Base-by-base conservation (phyloP, 352 stramenopile species). In the Pythium phragmiticola region DNA sequence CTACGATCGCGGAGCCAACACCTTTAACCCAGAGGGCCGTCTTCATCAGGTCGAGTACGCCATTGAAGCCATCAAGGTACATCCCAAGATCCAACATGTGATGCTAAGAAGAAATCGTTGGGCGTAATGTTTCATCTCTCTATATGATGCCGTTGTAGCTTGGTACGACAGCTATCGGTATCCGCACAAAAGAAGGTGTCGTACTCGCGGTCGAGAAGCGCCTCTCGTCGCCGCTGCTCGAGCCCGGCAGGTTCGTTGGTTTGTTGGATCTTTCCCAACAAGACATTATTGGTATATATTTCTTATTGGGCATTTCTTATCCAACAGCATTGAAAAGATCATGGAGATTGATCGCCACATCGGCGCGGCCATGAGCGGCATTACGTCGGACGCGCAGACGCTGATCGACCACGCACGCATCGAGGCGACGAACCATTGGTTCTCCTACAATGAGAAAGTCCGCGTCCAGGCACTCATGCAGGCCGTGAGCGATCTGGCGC, bases 1-100 rank as follows among this genome's bases (percentile, higher is more conserved):
- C 83, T 99, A 99, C 76, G 98, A 99, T 82, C 92, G 98, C 63
- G 97, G 97, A 68, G 98, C 99, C 34, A 99, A 99, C 86, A 99
- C 97, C 23, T 99, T 99, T 75, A 99, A 94, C 68, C 98, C 98
- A 13, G 97, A 99, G 84, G 98, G 98, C 48, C 93, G 98, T 70
- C 88, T 99, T 36, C 99, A 99, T 76, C 97, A 99, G 76, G 97
- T 99, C 54, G 96, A 99, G 72, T 99, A 99, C 74, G 97, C 97
- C 43, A 98, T 99, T 65, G 96, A 99, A 77, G 97, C 97, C 57
- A 99, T 99, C 67, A 98, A 98, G 76, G 88, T 96, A 59, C 41
- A 46, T 6, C 6, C 39, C 39, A 8, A 2, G 39, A 46, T 21
- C 17, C 13, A 46, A 46, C 39, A 46, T 46, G 39, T 46, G 8